Base-by-base conservation (phyloP, 2,329 filamentous ascomycete genomes). In the Penicillium sp. region DNA sequence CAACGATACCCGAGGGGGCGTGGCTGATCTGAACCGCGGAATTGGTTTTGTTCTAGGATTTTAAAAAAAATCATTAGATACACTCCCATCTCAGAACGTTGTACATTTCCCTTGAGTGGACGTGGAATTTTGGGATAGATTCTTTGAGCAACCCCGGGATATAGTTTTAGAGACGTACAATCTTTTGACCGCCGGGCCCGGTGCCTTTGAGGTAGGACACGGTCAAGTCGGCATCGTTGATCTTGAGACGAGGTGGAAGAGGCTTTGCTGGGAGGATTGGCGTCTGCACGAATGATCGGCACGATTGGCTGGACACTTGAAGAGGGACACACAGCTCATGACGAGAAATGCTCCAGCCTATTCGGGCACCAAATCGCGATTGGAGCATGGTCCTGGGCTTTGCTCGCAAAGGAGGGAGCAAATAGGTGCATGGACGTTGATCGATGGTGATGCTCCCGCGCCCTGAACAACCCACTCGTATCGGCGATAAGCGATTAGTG, bases 111-210 rank as follows among this genome's bases (percentile, higher is more conserved):
- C 13, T 43, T 13, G 36, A 43, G 28, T 13, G 18, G 11, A 5
- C 2, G 4, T 3, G n/a, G 7, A 29, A 7, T 29, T 41, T 13
- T 12, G 11, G 38, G n/a, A 8, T 3, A 18, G 8, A 6, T 24
- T 29, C 3, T 8, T 2, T 18, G 18, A 18, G 18, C 18, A 18
- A 18, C 18, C 18, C 18, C 18, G 18, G 18, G 18, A 18, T 18
- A 18, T 18, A 18, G 3, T 18, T 1, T 32, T 3, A 24, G 37
- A 28, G 25, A 41, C 74, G 46, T 70, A 89, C 85, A 73, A 97
- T 97, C 68, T 96, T 96, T 66, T 98, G 93, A 0, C 93, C 93
- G 25, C 93, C 93, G 0, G 93, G 91, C 1, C 93, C 93, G 58
- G 82, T 87, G 60, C 93, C 93, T 66, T 93, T 95, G 51, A 98